Conservation (phyloP, 2,329 filamentous ascomycete genomes). For the Zasmidium citrigriseum region DNA sequence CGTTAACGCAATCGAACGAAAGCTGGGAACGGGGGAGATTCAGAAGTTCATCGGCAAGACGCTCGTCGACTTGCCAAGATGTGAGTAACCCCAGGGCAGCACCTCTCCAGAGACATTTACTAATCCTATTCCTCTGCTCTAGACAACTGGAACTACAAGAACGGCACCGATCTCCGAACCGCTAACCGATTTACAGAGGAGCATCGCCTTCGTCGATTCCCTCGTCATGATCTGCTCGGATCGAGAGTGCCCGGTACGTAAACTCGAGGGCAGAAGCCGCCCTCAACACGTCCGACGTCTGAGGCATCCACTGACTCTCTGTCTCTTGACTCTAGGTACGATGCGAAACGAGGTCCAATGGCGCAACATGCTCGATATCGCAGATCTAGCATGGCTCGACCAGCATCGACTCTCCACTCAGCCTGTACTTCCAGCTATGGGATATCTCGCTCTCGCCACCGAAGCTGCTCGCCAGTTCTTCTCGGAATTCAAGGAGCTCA, state of each 20-base stretch:
- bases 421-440: slow-evolving; percentile 33
- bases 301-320: too few species aligned
- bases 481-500: neutral
- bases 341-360: slow-evolving; percentile 3
- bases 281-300: too few species aligned
- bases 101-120: too few species aligned
- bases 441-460: slow-evolving; percentile 18
- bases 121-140: too few species aligned
- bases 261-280: too few species aligned
- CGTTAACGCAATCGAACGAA: neutral
- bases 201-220: neutral
- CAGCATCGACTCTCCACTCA: slow-evolving; percentile 33
- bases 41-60: neutral
- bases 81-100: too few species aligned
- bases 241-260: neutral
- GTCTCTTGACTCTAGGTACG: too few species aligned
- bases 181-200: neutral
- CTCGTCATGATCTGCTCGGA: slow-evolving; percentile 6
- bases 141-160: slow-evolving; percentile 5
- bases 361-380: slow-evolving; percentile 2
- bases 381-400: slow-evolving; percentile 34
- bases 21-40: too few species aligned
- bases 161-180: neutral
- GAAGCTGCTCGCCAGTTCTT: slow-evolving; percentile 13
- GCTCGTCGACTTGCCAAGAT: neutral